These are phyloP conservation scores for Thielaviopsis euricoi DNA, from an alignment of 2,329 filamentous ascomycete species.

Conservation along the genomic window DNA sequence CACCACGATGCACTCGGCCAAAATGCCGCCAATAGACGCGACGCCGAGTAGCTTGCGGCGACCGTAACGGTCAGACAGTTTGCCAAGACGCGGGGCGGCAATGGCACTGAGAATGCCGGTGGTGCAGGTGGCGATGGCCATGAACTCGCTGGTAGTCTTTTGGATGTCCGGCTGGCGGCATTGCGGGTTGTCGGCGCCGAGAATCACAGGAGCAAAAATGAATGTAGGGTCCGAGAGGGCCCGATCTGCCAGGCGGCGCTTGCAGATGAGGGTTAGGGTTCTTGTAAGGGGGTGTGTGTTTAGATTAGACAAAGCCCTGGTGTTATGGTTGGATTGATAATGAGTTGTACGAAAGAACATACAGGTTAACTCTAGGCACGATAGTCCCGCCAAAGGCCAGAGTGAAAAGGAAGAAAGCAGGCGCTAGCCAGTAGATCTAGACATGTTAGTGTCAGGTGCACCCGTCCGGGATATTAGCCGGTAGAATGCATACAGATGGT, in stretches of 20 bases:
- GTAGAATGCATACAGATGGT: constrained; percentile 36
- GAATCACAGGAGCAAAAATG: constrained; percentile 44
- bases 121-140: constrained; percentile 56
- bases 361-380: constrained; percentile 74
- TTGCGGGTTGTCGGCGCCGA: constrained; percentile 57
- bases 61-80: constrained; percentile 75
- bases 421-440: constrained; percentile 69
- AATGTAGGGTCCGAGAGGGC: constrained; percentile 40
- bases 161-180: constrained; percentile 70
- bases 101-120: constrained; percentile 66
- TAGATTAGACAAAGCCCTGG: no score
- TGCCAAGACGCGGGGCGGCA: constrained; percentile 65
- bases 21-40: constrained; percentile 56
- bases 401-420: constrained; percentile 65
- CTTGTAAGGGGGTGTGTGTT: no score
- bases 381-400: constrained; percentile 73
- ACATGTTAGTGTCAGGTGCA: background rate
- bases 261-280: constrained; percentile 50
- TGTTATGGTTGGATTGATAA: no score
- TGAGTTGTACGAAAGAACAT: no score
- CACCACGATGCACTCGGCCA: constrained; percentile 62
- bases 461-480: background rate
- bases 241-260: constrained; percentile 47
- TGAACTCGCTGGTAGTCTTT: constrained; percentile 59
- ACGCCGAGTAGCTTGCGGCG: constrained; percentile 58